Percentiles rank a stretch among this genome's conserved stretches.
Evolutionary conservation across 1,284 basidiomycete species (phyloP).

Genomic region (Inonotus obliquus): DNA sequence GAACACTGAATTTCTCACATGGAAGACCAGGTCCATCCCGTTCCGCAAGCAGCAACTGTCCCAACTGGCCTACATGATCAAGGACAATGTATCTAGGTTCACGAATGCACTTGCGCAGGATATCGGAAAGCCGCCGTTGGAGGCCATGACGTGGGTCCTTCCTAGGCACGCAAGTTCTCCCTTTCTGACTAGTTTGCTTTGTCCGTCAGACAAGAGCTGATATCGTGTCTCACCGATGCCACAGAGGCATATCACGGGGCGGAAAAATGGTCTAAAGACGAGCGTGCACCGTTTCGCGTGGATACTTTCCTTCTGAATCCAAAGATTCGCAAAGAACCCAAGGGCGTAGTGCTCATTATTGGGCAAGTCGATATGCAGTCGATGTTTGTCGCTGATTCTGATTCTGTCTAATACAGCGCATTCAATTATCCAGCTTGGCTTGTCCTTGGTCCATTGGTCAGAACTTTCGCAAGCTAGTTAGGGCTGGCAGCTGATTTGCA

Average conservation of each 20-base stretch:
- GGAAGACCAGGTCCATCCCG: slow-evolving; percentile 53
- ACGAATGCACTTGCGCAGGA: slow-evolving; percentile 51
- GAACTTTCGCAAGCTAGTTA: slow-evolving; percentile 23
- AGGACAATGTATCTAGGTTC: slow-evolving; percentile 58
- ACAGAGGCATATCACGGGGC: slow-evolving; percentile 63
- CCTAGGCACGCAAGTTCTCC: not conserved
- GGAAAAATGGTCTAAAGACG: slow-evolving; percentile 72
- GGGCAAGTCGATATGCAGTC: slow-evolving; percentile 15
- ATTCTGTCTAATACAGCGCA: slow-evolving; percentile 30
- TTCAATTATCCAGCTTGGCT: slow-evolving; percentile 59
- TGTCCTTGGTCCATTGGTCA: slow-evolving; percentile 49
- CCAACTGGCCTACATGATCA: slow-evolving; percentile 58
- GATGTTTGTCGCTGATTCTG: not conserved
- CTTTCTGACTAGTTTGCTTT: slow-evolving; percentile 25
- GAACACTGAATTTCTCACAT: slow-evolving; percentile 47
- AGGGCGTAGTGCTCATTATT: slow-evolving; percentile 69
- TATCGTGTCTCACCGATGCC: slow-evolving; percentile 52
- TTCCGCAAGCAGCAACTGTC: slow-evolving; percentile 66
- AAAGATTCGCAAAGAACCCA: slow-evolving; percentile 68
- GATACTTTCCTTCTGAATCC: slow-evolving; percentile 56
- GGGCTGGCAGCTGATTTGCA: not conserved
- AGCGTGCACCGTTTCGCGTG: slow-evolving; percentile 51
- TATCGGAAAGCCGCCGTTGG: slow-evolving; percentile 50
- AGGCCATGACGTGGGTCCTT: slow-evolving; percentile 49
- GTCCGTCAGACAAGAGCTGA: slow-evolving; percentile 49